Evolutionary conservation across 805 yeast species (phyloP), one percentile per base, ranked within the genome.

Genomic region (Candida pseudoglaebosa): DNA sequence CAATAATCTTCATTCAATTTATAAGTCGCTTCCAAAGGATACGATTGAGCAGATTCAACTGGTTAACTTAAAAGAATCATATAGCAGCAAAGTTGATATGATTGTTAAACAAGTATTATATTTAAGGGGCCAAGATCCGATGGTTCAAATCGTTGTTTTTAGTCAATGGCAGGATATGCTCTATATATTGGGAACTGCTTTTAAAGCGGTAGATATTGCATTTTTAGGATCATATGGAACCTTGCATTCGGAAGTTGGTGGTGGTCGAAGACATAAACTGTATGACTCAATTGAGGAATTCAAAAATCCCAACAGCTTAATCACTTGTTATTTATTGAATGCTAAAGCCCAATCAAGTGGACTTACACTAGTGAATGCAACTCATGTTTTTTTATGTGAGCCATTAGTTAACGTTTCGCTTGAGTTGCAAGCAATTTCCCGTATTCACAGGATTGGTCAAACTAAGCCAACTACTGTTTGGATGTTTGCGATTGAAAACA

Each of bases 401-500:
- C 98, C 99, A 1, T 69, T 93, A 41, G 82, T 93, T 12, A 89
- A 89, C 52, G 78, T 90, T 1, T 83, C 95, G 2, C 69, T 89
- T 34, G 98, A 93, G 50, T 56, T 87, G 12, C 99, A 91, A 56
- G 97, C 98, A 0, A 84, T 90, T 38, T 86, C 95, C 36, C 74
- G 99, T 45, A 80, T 93, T 31, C 96, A 91, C 55, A 67, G 99
- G 45, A 90, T 91, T 54, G 99, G 99, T 0, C 99, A 93, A 59
- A 73, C 71, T 2, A 67, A 72, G 32, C 79, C 77, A 12, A 93
- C 99, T 0, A 83, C 81, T 1, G 95, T 91, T 1, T 93, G 98
- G 96, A 82, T 84, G 77, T 89, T 91, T 64, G 80, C 84, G 17
- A 83, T 90, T 40, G 77, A 75, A 40, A 80, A 82, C 29, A 80